These are phyloP conservation scores for Elaphomyces granulatus DNA, from an alignment of 495 filamentous ascomycete species.

Conservation along the genomic window DNA sequence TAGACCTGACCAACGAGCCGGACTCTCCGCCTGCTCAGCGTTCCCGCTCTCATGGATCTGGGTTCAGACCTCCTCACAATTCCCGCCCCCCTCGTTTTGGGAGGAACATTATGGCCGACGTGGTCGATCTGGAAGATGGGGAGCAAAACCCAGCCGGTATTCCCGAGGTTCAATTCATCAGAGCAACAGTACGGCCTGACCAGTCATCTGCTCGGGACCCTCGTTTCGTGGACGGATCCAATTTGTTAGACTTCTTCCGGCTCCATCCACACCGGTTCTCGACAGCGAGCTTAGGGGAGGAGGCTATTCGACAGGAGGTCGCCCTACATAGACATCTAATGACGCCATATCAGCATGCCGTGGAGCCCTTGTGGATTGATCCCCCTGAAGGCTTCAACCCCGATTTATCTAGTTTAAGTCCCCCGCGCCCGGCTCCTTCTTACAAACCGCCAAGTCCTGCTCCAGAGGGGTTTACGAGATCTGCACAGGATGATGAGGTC, in stretches of 20 bases:
- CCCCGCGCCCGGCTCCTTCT: slow-evolving; percentile 13
- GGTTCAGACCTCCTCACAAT: neutral
- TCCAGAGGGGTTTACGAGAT: slow-evolving; percentile 49
- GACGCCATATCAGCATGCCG: neutral
- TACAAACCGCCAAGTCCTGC: slow-evolving; percentile 47
- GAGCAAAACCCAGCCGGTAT: slow-evolving; percentile 17
- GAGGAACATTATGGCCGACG: slow-evolving; percentile 20
- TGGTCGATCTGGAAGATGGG: slow-evolving; percentile 23
- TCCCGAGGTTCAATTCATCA: slow-evolving; percentile 28
- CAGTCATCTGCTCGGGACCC: slow-evolving; percentile 2
- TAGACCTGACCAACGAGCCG: slow-evolving; percentile 41
- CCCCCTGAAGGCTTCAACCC: slow-evolving; percentile 7
- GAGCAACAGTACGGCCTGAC: slow-evolving; percentile 13
- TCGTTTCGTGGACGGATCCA: neutral
- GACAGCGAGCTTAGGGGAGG: slow-evolving; percentile 1
- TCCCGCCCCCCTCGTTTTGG: slow-evolving; percentile 19
- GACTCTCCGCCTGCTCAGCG: slow-evolving; percentile 21
- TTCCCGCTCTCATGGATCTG: neutral
- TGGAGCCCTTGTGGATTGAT: slow-evolving; percentile 13
- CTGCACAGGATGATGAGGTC: slow-evolving; percentile 43
- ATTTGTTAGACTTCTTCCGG: slow-evolving; percentile 10
- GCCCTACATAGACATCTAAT: slow-evolving; percentile 5
- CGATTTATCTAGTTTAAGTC: slow-evolving; percentile 8
- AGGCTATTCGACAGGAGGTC: slow-evolving; percentile 7
- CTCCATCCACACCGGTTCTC: slow-evolving; percentile 2